phyloP scores from a whole-genome alignment of 2,329 filamentous ascomycete species.

The Exserohilum turcica region DNA sequence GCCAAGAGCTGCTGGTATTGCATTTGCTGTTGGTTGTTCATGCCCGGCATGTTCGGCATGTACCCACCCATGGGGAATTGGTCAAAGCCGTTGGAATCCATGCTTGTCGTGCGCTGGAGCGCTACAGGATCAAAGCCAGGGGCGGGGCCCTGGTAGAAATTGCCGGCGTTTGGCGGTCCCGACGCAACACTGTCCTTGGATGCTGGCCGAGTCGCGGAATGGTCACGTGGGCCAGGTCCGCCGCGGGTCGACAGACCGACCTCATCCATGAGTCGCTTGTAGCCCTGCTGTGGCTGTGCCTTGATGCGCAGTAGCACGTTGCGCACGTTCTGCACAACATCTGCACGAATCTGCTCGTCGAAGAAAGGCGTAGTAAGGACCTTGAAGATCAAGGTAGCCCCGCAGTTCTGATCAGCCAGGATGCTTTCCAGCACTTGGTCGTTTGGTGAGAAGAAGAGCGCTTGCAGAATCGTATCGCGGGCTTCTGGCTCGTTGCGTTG shows the following conservation, averaged over 20 bases:
- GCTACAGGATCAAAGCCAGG: constrained; percentile 50
- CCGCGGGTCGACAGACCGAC: constrained; percentile 76
- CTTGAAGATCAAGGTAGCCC: constrained; percentile 97
- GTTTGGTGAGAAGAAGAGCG: constrained; percentile 88
- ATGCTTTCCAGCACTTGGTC: constrained; percentile 90
- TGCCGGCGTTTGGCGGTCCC: constrained; percentile 38
- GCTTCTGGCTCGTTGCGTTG: constrained; percentile 94
- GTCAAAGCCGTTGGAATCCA: constrained; percentile 57
- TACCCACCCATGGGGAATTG: constrained; percentile 50
- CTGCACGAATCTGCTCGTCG: constrained; percentile 83
- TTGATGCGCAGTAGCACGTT: constrained; percentile 88
- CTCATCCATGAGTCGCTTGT: constrained; percentile 98
- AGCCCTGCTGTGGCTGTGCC: constrained; percentile 90
- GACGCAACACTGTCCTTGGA: constrained; percentile 44
- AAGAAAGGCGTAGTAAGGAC: constrained; percentile 97
- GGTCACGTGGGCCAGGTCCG: constrained; percentile 47
- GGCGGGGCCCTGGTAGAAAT: constrained; percentile 45
- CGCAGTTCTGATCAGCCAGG: constrained; percentile 86
- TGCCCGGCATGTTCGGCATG: constrained; percentile 49
- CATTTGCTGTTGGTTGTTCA: constrained; percentile 54
- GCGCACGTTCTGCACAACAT: constrained; percentile 91
- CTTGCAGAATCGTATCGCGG: constrained; percentile 84
- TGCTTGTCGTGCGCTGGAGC: constrained; percentile 55
- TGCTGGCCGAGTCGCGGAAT: constrained; percentile 44
- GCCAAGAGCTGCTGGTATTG: constrained; percentile 65